These are phyloP conservation scores for Alternaria postmessia DNA, from an alignment of 2,329 filamentous ascomycete genomes.

Conservation along the genomic window DNA sequence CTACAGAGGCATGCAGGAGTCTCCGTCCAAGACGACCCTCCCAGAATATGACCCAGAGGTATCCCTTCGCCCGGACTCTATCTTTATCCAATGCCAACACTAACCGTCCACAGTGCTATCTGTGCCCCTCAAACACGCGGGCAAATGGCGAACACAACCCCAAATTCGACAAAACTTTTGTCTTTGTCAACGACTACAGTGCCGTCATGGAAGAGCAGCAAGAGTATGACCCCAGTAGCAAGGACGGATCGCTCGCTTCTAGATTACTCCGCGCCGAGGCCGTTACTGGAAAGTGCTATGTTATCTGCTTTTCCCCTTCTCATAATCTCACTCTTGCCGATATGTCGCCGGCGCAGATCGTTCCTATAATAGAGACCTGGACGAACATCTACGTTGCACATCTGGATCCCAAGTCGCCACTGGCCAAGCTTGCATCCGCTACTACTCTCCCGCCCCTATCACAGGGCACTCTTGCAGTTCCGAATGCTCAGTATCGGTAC, in stretches of 20 bases:
- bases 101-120: constrained; percentile 73
- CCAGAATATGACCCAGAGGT: constrained; percentile 79
- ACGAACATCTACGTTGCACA: constrained; percentile 87
- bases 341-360: constrained; percentile 76
- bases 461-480: constrained; percentile 57
- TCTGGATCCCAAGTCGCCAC: constrained; percentile 74
- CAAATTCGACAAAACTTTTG: constrained; percentile 84
- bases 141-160: constrained; percentile 89
- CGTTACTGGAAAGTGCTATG: constrained; percentile 95
- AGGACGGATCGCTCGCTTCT: constrained; percentile 68
- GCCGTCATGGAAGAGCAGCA: constrained; percentile 94
- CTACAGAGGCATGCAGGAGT: constrained; percentile 58
- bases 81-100: constrained; percentile 7
- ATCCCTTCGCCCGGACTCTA: constrained; percentile 16
- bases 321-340: constrained; percentile 95
- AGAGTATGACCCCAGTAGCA: constrained; percentile 69
- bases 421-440: constrained; percentile 59
- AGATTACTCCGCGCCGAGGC: constrained; percentile 82
- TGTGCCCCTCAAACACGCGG: constrained; percentile 90
- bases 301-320: constrained; percentile 89
- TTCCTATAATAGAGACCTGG: constrained; percentile 89
- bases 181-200: constrained; percentile 97
- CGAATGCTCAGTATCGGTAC: constrained; percentile 83
- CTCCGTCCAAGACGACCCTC: constrained; percentile 56
- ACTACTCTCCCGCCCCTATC: constrained; percentile 59